Percentiles rank a stretch among this genome's conserved stretches.
phyloP scores from a whole-genome alignment of 1,139 yeast species.

The Neolecta irregularis region DNA sequence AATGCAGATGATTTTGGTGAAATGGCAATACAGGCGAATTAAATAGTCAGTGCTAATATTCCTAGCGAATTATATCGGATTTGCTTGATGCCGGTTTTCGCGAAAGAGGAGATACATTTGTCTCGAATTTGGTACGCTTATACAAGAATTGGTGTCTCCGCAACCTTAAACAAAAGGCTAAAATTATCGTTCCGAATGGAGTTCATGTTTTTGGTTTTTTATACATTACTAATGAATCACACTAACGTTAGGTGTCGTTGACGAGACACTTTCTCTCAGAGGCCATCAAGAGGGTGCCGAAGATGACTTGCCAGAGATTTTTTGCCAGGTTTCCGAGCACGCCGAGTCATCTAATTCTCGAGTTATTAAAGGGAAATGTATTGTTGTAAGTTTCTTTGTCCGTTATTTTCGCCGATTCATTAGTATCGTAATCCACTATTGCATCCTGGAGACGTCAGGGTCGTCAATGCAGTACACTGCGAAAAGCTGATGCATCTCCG shows the following conservation, averaged over 20 bases:
- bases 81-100: constrained; percentile 6
- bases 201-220: too few species aligned
- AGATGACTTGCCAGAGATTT: constrained; percentile 10
- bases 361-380: constrained; percentile 10
- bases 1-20: constrained; percentile 8
- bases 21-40: too few species aligned
- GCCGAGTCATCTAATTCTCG: constrained; percentile 4
- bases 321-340: constrained; percentile 8
- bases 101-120: constrained; percentile 9
- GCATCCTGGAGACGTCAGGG: constrained; percentile 14
- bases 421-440: constrained; percentile 12
- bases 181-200: constrained; percentile 8
- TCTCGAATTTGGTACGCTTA: constrained; percentile 7
- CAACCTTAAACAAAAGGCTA: constrained; percentile 12
- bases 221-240: too few species aligned
- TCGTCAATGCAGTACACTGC: constrained; percentile 12
- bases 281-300: constrained; percentile 9
- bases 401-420: too few species aligned
- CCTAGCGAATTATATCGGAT: constrained; percentile 5
- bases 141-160: constrained; percentile 10
- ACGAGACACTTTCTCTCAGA: constrained; percentile 9
- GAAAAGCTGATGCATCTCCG: constrained; percentile 7
- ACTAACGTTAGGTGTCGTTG: constrained; percentile 12
- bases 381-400: too few species aligned
- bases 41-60: too few species aligned